These are phyloP conservation scores for Schizophyllum amplum DNA, from an alignment of 1,284 basidiomycete genomes.

Conservation along the genomic window DNA sequence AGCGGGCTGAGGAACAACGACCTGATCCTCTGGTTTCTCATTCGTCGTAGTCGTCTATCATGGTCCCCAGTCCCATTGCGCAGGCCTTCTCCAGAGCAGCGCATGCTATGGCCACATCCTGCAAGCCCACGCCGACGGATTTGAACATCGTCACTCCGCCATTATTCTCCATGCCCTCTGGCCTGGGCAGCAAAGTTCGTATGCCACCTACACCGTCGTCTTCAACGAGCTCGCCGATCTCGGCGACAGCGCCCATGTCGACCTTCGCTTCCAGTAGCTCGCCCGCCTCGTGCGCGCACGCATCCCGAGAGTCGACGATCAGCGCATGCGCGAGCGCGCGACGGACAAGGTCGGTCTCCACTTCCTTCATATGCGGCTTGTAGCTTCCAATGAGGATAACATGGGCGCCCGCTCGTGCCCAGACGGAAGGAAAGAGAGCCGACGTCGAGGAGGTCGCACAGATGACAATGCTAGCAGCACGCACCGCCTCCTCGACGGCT, in stretches of 20 bases:
- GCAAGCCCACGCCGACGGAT: constrained; percentile 69
- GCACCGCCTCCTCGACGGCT: constrained; percentile 23
- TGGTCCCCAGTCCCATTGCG: constrained; percentile 20
- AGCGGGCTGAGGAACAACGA: too few species aligned
- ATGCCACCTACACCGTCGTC: constrained; percentile 17
- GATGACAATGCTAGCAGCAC: constrained; percentile 48
- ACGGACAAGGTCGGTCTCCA: constrained; percentile 49
- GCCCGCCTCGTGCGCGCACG: constrained; percentile 68
- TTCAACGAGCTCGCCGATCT: constrained; percentile 54
- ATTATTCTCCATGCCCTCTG: constrained; percentile 20
- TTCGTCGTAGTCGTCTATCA: constrained; percentile 18
- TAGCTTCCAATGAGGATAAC: constrained; percentile 81
- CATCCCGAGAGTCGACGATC: constrained; percentile 67
- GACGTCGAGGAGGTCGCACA: constrained; percentile 71
- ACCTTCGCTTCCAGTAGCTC: constrained; percentile 58
- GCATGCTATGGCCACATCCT: constrained; percentile 64
- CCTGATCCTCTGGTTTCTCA: background rate
- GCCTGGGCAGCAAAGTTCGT: constrained; percentile 13
- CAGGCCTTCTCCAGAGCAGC: constrained; percentile 33
- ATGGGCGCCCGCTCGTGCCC: constrained; percentile 57
- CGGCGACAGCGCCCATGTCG: constrained; percentile 31
- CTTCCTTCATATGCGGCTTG: constrained; percentile 73
- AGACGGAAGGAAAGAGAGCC: constrained; percentile 62
- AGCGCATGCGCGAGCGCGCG: constrained; percentile 28
- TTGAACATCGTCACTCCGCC: constrained; percentile 64